Evolutionary conservation across 2,329 filamentous ascomycete species (phyloP), one percentile per base, ranked within the genome.

Genomic region (Sarocladium strictum): DNA sequence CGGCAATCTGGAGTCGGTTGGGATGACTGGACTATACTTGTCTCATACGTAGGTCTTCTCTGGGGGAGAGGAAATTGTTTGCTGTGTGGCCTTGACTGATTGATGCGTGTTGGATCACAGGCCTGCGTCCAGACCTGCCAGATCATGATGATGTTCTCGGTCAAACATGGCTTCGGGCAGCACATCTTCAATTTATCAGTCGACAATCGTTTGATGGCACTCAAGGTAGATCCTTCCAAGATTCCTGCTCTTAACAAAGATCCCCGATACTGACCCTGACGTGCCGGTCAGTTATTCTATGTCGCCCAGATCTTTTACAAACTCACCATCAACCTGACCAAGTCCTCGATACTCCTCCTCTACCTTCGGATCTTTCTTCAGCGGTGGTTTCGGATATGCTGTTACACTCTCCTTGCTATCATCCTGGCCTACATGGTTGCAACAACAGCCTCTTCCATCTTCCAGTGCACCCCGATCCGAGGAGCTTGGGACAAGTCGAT

Each of bases 331-430:
- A 78, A 77, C 61, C 64, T 79, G 29, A 79, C 76, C 2, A 81
- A 82, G 59, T 64, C 72, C 1, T 80, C 78, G 2, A 77, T 80
- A 53, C 63, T 80, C 6, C 65, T 79, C 2, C 70, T 82, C 17
- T 83, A 81, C 59, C 74, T 78, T 21, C 75, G 77, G 24, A 78
- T 81, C 47, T 82, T 81, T 56, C 66, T 75, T 21, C 69, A 75
- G 47, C 66, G 57, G 45, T 73, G 68, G 64, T 80, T 81, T 59
- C 69, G 72, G 9, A 66, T 69, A 2, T 63, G 70, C 33, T 77
- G 72, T 56, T 71, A 71, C 55, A 55, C 65, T 15, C 63, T 79
- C 35, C 62, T 77, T 21, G 60, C 60, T 47, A 63, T 79, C 53
- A 69, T 81, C 15, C 19, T 71, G 11, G 62, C 67, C n/a, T 81